These are phyloP conservation scores for Orbilia ellipsospora DNA, from an alignment of 2,329 filamentous ascomycete species.

Conservation along the genomic window DNA sequence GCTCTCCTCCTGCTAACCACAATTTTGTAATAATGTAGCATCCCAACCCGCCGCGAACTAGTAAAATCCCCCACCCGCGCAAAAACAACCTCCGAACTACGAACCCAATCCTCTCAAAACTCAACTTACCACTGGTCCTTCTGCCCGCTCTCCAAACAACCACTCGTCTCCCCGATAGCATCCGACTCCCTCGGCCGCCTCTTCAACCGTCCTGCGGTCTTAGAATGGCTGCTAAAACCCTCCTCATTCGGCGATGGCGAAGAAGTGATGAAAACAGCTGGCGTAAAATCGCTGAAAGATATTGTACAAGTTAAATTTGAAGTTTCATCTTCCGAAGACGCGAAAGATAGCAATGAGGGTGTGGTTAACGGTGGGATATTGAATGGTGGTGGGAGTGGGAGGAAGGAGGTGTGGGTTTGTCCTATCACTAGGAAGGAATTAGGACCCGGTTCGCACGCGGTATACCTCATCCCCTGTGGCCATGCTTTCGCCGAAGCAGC, in stretches of 20 bases:
- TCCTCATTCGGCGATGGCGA: constrained; percentile 72
- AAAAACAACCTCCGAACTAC: constrained; percentile 84
- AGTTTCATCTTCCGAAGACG: constrained; percentile 57
- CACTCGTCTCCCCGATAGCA: constrained; percentile 78
- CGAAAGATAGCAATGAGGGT: constrained; percentile 50
- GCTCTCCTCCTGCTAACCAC: background rate
- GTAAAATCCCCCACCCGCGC: constrained; percentile 90
- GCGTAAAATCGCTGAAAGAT: constrained; percentile 83
- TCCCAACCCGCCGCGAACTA: constrained; percentile 93
- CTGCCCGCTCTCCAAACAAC: constrained; percentile 84
- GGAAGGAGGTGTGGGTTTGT: constrained; percentile 76
- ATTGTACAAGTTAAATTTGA: constrained; percentile 87
- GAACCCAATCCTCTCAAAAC: constrained; percentile 86
- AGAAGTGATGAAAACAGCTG: constrained; percentile 68
- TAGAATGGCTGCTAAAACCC: constrained; percentile 73
- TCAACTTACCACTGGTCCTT: constrained; percentile 87
- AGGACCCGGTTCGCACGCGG: constrained; percentile 79
- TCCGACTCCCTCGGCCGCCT: constrained; percentile 85
- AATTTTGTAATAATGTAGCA: constrained; percentile 66
- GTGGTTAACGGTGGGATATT: constrained; percentile 51
- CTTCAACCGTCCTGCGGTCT: constrained; percentile 93
- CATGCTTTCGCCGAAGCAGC: constrained; percentile 92
- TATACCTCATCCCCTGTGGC: constrained; percentile 93
- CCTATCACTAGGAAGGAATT: constrained; percentile 88
- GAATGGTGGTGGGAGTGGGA: constrained; percentile 63